Evolutionary conservation across 176 grass and related monocot genomes (phyloP), one percentile per base, ranked within the genome.

Genomic region (Oryza meyeriana): DNA sequence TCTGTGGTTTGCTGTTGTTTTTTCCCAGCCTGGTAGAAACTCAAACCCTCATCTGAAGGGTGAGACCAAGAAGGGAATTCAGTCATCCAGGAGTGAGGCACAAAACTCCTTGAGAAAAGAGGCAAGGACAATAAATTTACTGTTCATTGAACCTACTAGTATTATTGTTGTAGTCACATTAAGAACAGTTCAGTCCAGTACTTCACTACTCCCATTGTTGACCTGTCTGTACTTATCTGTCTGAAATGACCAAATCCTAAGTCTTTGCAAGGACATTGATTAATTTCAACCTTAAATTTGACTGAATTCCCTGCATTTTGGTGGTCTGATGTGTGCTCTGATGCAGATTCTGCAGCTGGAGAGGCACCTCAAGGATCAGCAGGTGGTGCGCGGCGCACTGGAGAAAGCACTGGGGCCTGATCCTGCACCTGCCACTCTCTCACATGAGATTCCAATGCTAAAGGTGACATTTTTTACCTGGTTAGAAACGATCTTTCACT

Each of bases 341-440:
- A 50, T 79, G 78, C 90, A 98, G 95, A 94, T 94, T 91, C 59
- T 86, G 76, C 86, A 89, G 48, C 86, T 98, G 55, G 90, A 94
- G 86, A 93, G 78, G 79, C 81, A 83, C 79, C 83, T 97, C 29
- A 82, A 93, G 71, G 88, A 94, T 89, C 95, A 94, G 69, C 81
- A 90, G 85, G 79, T 79, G 47, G 88, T 93, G 81, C 84, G 92
- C 16, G 90, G 84, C 78, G 81, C 84, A 61, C 84, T 98, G 58
- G 95, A 98, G 91, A 93, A 91, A 83, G 88, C 92, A 63, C 66
- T 98, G 84, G 92, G 88, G 17, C 88, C 87, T 85, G 81, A 71
- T 6, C 70, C 85, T 86, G 81, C 81, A 72, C 86, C 84, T 50
- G 31, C 86, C 72, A 75, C 76, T 81, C 8, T 88, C 42, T 90